Evolutionary conservation across 768 basidiomycete species (phyloP), one percentile per base, ranked within the genome.

Genomic region (Dioszegia aurantiaca): DNA sequence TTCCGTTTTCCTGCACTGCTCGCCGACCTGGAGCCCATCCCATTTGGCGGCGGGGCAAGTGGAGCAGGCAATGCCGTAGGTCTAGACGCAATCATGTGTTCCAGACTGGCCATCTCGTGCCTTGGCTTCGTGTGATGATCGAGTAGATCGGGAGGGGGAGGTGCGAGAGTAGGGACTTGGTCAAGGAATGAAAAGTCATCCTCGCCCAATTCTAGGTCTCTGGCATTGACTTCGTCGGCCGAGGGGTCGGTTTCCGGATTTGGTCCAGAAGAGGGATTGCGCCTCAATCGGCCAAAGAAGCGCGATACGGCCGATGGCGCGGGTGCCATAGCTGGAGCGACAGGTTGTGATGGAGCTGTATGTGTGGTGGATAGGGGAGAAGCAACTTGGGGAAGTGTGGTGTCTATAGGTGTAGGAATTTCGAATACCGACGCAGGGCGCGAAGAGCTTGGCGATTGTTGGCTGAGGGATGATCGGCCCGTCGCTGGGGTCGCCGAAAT

Each of bases 171-270:
- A 0, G 74, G 75, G 3, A 78, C 75, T 56, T 78, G 72, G 19
- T 62, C 65, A 19, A 94, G 80, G 70, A 87, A 92, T 63, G 89
- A 86, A 27, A 94, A 80, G 72, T 94, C 91, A 58, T 88, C 85
- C 1, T 83, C 80, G 16, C 88, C 88, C 17, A 93, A 80, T 12
- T 88, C 82, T 31, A 92, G 73, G 28, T 87, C 84, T 49, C 80
- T 81, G 28, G 61, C 45, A 80, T 79, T 30, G 12, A 3, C n/a
- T 30, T 49, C 33, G 33, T 6, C 8, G 14, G 6, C 57, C 23
- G 24, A 23, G n/a, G 44, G 4, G 42, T 55, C 28, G 33, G 31
- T 19, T 58, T 21, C 78, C 57, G 26, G 11, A 42, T 17, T 12
- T 47, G 45, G 6, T 47, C 43, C 26, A 40, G 56, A 33, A n/a